Percentiles rank a stretch among this genome's conserved stretches.
These are phyloP conservation scores for Neopestalotiopsis sp. DNA, from an alignment of 2,329 filamentous ascomycete genomes.

Conservation along the genomic window DNA sequence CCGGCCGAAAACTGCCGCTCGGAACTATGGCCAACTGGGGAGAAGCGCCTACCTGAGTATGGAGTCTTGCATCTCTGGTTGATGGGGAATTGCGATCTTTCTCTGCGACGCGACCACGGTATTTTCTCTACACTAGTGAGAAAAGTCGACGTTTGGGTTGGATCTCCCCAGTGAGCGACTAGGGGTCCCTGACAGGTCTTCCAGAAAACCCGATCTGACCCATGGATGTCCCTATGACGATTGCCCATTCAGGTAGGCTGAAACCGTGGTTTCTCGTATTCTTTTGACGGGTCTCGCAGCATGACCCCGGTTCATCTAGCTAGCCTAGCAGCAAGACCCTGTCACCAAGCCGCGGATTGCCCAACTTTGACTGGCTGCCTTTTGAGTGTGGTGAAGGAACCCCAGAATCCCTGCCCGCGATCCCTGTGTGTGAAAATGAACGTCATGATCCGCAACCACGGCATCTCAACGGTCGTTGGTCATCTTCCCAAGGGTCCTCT, in stretches of 20 bases:
- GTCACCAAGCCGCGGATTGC: conserved; percentile 7
- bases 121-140: conserved; percentile 3
- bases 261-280: conserved; percentile 17
- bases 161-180: conserved; percentile 11
- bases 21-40: conserved; percentile 1
- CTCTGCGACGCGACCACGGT: conserved; percentile 11
- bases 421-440: conserved; percentile 11
- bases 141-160: conserved; percentile 7
- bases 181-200: conserved; percentile 14
- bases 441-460: conserved; percentile 13
- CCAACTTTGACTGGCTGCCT: conserved; percentile 5
- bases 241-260: conserved; percentile 15
- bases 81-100: conserved; percentile 11
- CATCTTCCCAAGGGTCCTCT: not conserved
- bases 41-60: not conserved
- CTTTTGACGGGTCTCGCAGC: conserved; percentile 6
- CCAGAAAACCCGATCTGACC: conserved; percentile 15
- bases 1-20: not conserved
- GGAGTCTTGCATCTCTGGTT: not conserved
- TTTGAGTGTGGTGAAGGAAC: conserved; percentile 4
- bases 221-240: conserved; percentile 3
- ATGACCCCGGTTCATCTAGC: not conserved
- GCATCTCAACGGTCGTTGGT: conserved; percentile 13
- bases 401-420: not conserved
- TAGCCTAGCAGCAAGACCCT: not conserved